Evolutionary conservation across 768 basidiomycete genomes (phyloP).

Genomic region (Russula ochroleuca): DNA sequence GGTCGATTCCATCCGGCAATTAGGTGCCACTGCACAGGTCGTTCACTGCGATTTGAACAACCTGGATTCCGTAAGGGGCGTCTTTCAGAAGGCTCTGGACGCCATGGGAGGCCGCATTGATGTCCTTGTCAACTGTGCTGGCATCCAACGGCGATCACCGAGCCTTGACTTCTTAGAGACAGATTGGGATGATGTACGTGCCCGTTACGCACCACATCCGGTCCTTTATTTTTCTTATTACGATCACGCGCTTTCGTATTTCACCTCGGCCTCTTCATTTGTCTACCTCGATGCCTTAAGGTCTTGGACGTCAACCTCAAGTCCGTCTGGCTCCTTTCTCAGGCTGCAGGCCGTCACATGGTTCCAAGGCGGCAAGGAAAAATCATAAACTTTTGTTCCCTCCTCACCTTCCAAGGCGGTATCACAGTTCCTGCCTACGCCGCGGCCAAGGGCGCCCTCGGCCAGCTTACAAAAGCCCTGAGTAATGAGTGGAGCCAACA

Average conservation of each 20-base stretch:
- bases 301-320: slow-evolving; percentile 87
- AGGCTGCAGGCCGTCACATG: slow-evolving; percentile 90
- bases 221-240: slow-evolving; percentile 14
- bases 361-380: slow-evolving; percentile 65
- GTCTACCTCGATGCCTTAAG: slow-evolving; percentile 36
- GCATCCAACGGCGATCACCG: slow-evolving; percentile 55
- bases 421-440: slow-evolving; percentile 85
- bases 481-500: slow-evolving; percentile 91
- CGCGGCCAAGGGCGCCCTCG: slow-evolving; percentile 83
- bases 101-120: slow-evolving; percentile 52
- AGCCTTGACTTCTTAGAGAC: slow-evolving; percentile 60
- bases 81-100: slow-evolving; percentile 48
- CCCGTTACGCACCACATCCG: slow-evolving; percentile 16
- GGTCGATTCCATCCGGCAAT: slow-evolving; percentile 36
- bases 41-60: slow-evolving; percentile 56
- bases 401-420: slow-evolving; percentile 45
- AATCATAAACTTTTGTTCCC: slow-evolving; percentile 57
- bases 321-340: slow-evolving; percentile 77
- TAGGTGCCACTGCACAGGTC: slow-evolving; percentile 39
- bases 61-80: slow-evolving; percentile 44
- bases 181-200: slow-evolving; percentile 69
- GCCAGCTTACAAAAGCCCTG: slow-evolving; percentile 82
- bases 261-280: slow-evolving; percentile 20
- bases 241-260: slow-evolving; percentile 8
- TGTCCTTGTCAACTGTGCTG: slow-evolving; percentile 66